A percentile compares a stretch with the other conserved stretches of the same genome.
Evolutionary conservation across 148 eudicot genomes (phyloP).

Genomic region (Fagopyrum homotropicum): DNA sequence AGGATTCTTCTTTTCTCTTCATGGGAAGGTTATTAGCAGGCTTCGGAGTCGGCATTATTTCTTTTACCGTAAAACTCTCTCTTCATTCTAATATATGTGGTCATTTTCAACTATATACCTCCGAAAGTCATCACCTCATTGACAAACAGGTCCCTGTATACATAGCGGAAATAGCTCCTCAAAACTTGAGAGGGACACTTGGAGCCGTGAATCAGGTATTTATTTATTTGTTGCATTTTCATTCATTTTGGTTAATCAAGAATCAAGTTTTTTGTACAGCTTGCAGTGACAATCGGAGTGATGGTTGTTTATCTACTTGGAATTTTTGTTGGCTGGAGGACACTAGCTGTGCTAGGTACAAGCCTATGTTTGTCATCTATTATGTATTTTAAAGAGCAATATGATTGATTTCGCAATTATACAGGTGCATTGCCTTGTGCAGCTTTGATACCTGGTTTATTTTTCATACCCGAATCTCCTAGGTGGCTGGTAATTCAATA

Average conservation of each 20-base stretch:
- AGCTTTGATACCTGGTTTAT: slow-evolving; percentile 75
- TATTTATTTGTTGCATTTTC: neutral
- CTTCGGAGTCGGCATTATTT: slow-evolving; percentile 89
- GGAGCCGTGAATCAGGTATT: slow-evolving; percentile 91
- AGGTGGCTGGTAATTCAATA: slow-evolving; percentile 76
- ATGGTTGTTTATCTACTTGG: slow-evolving; percentile 79
- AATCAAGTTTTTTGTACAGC: slow-evolving; percentile 32
- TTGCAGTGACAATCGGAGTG: slow-evolving; percentile 75
- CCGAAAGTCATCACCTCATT: neutral
- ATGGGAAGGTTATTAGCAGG: slow-evolving; percentile 93
- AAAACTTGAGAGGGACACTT: slow-evolving; percentile 76
- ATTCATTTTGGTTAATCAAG: neutral
- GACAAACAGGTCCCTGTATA: slow-evolving; percentile 74
- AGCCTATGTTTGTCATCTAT: neutral
- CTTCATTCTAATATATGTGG: neutral
- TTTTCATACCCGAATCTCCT: slow-evolving; percentile 96
- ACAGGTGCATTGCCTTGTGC: slow-evolving; percentile 80
- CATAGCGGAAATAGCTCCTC: slow-evolving; percentile 92
- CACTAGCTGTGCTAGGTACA: slow-evolving; percentile 70
- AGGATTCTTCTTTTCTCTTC: slow-evolving; percentile 82
- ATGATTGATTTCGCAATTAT: neutral
- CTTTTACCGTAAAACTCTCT: slow-evolving; percentile 55
- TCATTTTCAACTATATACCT: neutral
- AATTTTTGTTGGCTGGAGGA: slow-evolving; percentile 69
- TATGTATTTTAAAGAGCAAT: neutral